Evolutionary conservation across 371 early-diverging fungal species (phyloP), one percentile per base, ranked within the genome.

Genomic region (Aphelidium insulamus): DNA sequence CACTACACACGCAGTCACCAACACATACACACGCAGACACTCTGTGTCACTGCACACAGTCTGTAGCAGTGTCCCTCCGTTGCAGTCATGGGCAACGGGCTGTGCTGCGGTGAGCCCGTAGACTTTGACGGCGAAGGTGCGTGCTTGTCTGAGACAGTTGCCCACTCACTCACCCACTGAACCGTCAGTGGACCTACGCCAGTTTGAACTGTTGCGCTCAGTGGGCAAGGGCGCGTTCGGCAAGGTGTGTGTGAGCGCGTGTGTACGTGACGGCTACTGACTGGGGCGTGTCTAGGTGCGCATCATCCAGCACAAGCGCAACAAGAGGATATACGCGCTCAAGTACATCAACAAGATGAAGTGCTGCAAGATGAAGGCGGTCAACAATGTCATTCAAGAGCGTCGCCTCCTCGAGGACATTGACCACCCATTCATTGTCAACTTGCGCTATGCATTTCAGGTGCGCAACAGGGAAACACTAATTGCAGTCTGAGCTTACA

Each of bases 261-360:
- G 11, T 3, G 12, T 33, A 18, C 4, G n/a, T n/a, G 21, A 14
- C 16, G 0, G 21, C 1, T n/a, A 11, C 6, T 1, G 10, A 33
- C n/a, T n/a, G n/a, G n/a, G n/a, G n/a, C n/a, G n/a, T n/a, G 34
- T 2, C 11, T 31, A 59, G 59, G 74, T 78, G 14, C 70, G 80
- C 18, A 72, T 86, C 1, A 83, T 86, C 11, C 82, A 84, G 46
- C 77, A 84, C 48, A 79, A 74, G 46, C 52, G 56, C 21, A 66
- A 70, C 16, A 57, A 60, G 35, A 54, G 58, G 37, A 48, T 66
- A 11, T 80, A 67, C 25, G 82, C 83, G 8, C 58, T 81, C 22
- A 81, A 81, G 44, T 80, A 80, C 49, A 81, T 77, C 45, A 67
- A 69, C 53, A 81, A 81, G 49, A 56, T 49, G 5, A 63, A 70